Evolutionary conservation across 768 basidiomycete genomes (phyloP).

Genomic region (Lactarius evosmus): DNA sequence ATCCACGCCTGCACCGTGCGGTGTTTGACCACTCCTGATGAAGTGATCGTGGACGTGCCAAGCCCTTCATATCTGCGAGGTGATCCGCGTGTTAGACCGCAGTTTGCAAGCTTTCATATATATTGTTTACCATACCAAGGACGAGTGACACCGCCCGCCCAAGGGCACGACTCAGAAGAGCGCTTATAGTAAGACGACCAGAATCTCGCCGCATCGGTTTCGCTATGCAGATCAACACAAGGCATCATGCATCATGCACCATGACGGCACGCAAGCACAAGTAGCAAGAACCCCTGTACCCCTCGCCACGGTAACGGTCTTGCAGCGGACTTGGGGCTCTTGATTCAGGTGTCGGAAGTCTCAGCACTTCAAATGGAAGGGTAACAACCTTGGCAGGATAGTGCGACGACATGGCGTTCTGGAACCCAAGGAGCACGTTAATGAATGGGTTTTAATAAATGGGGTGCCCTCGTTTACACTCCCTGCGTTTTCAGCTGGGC

Average conservation of each 20-base stretch:
- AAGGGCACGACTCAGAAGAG: not conserved
- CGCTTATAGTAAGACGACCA: not conserved
- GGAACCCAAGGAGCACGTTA: not conserved
- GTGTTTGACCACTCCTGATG: not conserved
- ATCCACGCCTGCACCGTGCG: not conserved
- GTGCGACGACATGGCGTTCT: too few relatives aligned
- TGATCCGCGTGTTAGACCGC: not conserved
- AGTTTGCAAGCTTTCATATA: not conserved
- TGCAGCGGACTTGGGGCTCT: not conserved
- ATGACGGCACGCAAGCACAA: not conserved
- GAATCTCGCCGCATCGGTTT: not conserved
- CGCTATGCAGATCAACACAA: not conserved
- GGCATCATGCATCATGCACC: too few relatives aligned
- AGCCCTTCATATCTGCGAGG: not conserved
- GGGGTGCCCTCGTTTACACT: not conserved
- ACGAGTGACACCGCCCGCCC: not conserved
- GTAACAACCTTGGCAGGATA: not conserved
- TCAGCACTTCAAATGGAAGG: not conserved
- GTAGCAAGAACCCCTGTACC: not conserved
- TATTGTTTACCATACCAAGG: not conserved
- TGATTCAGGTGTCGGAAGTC: not conserved
- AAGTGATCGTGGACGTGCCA: not conserved
- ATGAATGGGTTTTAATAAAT: too few relatives aligned
- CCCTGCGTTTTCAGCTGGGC: not conserved
- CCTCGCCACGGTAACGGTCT: not conserved